A percentile compares a stretch with the other conserved stretches of the same genome.
phyloP scores from a whole-genome alignment of 2,329 filamentous ascomycete genomes.

The Tolypocladium tundrense region DNA sequence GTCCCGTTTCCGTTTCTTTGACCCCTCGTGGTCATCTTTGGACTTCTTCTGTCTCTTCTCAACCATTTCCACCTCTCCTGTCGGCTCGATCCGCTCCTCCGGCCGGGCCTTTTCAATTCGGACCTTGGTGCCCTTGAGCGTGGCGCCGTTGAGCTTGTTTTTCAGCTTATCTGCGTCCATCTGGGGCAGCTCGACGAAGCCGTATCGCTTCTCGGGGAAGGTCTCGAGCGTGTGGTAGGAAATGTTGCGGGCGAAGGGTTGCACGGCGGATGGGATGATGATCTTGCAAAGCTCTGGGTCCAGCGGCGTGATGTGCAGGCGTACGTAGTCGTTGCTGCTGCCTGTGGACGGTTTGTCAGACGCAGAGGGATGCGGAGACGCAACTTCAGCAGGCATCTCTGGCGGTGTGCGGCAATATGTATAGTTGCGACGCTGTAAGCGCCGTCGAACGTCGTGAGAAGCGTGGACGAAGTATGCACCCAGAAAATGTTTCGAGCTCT shows the following conservation, averaged over 20 bases:
- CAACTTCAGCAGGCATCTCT: constrained; percentile 14
- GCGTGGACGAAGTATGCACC: not conserved
- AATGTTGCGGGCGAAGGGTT: constrained; percentile 61
- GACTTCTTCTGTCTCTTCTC: constrained; percentile 22
- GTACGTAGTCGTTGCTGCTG: constrained; percentile 16
- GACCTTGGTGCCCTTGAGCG: constrained; percentile 77
- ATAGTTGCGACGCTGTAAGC: not conserved
- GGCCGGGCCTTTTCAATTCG: constrained; percentile 72
- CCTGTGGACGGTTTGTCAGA: constrained; percentile 4
- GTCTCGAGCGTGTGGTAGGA: constrained; percentile 83
- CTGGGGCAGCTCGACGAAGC: constrained; percentile 73
- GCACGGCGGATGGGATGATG: constrained; percentile 59
- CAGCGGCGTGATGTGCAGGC: constrained; percentile 80
- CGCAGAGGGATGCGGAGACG: not conserved
- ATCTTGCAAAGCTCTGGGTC: constrained; percentile 62
- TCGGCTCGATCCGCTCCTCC: constrained; percentile 25
- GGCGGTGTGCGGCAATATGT: not conserved
- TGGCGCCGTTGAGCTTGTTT: constrained; percentile 81
- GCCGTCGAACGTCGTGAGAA: not conserved
- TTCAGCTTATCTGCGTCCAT: constrained; percentile 83
- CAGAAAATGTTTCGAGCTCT: not conserved
- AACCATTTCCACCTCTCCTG: constrained; percentile 18
- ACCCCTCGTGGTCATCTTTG: constrained; percentile 21
- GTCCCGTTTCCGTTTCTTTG: constrained; percentile 41
- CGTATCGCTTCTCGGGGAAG: constrained; percentile 84